Base-by-base conservation (phyloP, 2,329 filamentous ascomycete genomes). In the Colletotrichum sp. region DNA sequence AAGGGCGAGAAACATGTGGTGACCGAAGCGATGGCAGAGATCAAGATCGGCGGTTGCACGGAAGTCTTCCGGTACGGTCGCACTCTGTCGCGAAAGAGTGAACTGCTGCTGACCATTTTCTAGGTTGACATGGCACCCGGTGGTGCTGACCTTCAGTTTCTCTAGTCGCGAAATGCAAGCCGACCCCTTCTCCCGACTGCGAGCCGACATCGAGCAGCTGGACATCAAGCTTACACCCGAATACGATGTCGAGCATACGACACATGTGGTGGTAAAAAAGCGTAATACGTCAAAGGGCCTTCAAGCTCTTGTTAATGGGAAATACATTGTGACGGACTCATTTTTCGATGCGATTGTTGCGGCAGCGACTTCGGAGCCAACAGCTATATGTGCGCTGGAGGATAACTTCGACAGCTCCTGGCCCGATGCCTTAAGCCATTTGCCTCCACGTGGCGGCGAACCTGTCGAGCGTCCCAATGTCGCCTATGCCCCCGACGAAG, bases 221-320 rank as follows among this genome's bases (percentile, higher is more conserved):
- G 97, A 98, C 82, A 93, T 98, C 83, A 98, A 98, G 83, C 93
- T 95, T 16, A 87, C 94, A 16, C 88, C 91, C 59, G 93, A 96
- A 6, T 98, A 95, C 83, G 86, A 94, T 28, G 86, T 90, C 30
- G 89, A 87, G 19, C 86, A 90, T 32, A 98, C 96, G 0, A 98
- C 96, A 0, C 96, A 98, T 83, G 94, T 98, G 13, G 92, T 98
- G 39, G 93, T 95, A 9, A 94, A 93, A 83, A 98, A 98, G 85
- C 91, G 97, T 64, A 99, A 98, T 83, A 96, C 95, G 0, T 91
- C 96, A 0, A 96, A 95, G 78, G 95, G 95, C 0, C 88, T 99
- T 4, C 95, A 98, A 81, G 96, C 95, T 3, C 88, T 99, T 12
- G 93, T 98, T 48, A 94, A 96, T 80, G 95, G 91, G 16, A 94